Evolutionary conservation across 768 basidiomycete species (phyloP), one percentile per base, ranked within the genome.

Genomic region (Strobilomyces echinocephalus): DNA sequence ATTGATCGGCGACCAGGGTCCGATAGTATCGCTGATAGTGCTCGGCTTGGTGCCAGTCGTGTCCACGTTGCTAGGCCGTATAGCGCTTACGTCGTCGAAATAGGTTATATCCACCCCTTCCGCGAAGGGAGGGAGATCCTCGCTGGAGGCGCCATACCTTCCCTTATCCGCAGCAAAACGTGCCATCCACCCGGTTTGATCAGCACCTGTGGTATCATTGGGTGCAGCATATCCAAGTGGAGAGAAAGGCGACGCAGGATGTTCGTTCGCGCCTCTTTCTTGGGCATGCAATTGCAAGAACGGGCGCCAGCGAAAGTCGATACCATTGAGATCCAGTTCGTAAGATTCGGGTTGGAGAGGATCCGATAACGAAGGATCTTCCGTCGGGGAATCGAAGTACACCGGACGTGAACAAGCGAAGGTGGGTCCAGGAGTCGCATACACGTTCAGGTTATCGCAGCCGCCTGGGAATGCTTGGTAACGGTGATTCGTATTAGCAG

Each of bases 231-330:
- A 30, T 49, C 36, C 53, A 26, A 56, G 41, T 2, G 40, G 49
- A 30, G 51, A 24, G 21, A 38, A 54, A 43, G 50, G 41, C 15
- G 46, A 38, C 11, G 30, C 35, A 20, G 38, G 18, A 12, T 1
- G 40, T 44, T 31, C 36, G 34, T 41, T 46, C 26, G 16, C 51
- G 15, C 46, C 28, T 7, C 41, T 43, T 44, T 56, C 59, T 48
- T 49, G 54, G 49, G 42, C 11, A 55, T 61, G 50, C 40, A 61
- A 71, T 49, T 60, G 58, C 53, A 73, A 63, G 58, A 84, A 86
- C 9, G 77, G 76, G 43, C 69, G 65, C 84, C 84, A 85, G 48
- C 63, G 73, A 58, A 85, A 86, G 59, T 79, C 79, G 9, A 85
- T 66, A 5, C 61, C 60, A 7, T 69, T 64, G 36, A 73, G 65